A percentile compares a stretch with the other conserved stretches of the same genome.
phyloP scores from a whole-genome alignment of 2,329 filamentous ascomycete genomes.

The Talaromyces sp. region DNA sequence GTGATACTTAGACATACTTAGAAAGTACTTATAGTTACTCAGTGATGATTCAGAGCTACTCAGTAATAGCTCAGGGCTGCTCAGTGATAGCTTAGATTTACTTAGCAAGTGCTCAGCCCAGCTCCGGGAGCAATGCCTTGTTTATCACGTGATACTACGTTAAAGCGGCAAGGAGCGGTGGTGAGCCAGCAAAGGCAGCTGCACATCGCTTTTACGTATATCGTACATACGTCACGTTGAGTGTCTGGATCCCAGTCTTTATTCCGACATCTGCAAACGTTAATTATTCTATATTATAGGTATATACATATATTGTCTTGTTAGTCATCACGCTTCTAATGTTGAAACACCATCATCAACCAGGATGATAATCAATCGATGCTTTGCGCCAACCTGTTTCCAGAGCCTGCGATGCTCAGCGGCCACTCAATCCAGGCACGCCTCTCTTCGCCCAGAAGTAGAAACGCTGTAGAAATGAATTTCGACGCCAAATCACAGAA shows the following conservation, averaged over 20 bases:
- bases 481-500: background rate
- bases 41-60: no score
- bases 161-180: no score
- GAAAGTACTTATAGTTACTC: no score
- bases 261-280: background rate
- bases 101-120: no score
- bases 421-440: background rate
- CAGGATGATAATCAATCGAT: background rate
- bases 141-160: no score
- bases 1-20: no score
- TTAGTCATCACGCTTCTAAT: background rate
- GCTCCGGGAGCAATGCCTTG: no score
- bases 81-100: background rate
- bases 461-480: background rate
- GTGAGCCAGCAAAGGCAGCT: no score
- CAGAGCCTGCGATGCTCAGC: background rate
- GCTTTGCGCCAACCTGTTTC: background rate
- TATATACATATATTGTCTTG: background rate
- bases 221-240: no score
- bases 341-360: background rate
- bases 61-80: no score
- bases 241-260: background rate
- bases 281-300: background rate
- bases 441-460: background rate
- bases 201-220: background rate